Evolutionary conservation across 2,329 filamentous ascomycete species (phyloP).

Genomic region (Pseudogymnoascus sp.): DNA sequence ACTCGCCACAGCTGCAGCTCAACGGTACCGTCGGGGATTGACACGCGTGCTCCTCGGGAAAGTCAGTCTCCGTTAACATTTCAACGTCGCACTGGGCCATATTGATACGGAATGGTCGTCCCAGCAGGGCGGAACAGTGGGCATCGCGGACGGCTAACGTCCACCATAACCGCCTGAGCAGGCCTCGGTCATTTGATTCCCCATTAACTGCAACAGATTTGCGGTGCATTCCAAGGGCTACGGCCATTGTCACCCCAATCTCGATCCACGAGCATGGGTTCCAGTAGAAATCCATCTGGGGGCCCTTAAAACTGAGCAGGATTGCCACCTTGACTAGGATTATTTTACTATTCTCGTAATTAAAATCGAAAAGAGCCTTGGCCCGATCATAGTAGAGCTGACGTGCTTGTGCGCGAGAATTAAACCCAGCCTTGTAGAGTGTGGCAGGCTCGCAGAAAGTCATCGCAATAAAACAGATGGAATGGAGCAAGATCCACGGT

Average conservation of each 20-base stretch:
- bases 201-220: slow-evolving; percentile 13
- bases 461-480: slow-evolving; percentile 16
- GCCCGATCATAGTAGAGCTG: slow-evolving; percentile 15
- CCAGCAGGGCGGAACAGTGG: slow-evolving; percentile 16
- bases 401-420: slow-evolving; percentile 12
- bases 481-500: slow-evolving; percentile 17
- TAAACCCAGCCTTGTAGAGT: slow-evolving; percentile 14
- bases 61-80: slow-evolving; percentile 16
- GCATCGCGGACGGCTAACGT: slow-evolving; percentile 19
- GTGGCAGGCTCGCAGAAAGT: slow-evolving; percentile 14
- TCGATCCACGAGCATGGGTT: slow-evolving; percentile 20
- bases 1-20: background rate
- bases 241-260: slow-evolving; percentile 20
- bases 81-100: slow-evolving; percentile 18
- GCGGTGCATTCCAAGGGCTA: slow-evolving; percentile 20
- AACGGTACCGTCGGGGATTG: background rate
- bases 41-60: background rate
- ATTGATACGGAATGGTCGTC: slow-evolving; percentile 20
- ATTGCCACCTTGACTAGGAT: slow-evolving; percentile 18
- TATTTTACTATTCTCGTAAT: slow-evolving; percentile 20
- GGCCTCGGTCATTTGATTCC: slow-evolving; percentile 14
- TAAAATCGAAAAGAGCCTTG: slow-evolving; percentile 17
- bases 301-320: slow-evolving; percentile 19
- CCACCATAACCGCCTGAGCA: slow-evolving; percentile 21
- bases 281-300: slow-evolving; percentile 18